phyloP scores from a whole-genome alignment of 768 basidiomycete genomes.

The Pleurotus citrinopileatus region DNA sequence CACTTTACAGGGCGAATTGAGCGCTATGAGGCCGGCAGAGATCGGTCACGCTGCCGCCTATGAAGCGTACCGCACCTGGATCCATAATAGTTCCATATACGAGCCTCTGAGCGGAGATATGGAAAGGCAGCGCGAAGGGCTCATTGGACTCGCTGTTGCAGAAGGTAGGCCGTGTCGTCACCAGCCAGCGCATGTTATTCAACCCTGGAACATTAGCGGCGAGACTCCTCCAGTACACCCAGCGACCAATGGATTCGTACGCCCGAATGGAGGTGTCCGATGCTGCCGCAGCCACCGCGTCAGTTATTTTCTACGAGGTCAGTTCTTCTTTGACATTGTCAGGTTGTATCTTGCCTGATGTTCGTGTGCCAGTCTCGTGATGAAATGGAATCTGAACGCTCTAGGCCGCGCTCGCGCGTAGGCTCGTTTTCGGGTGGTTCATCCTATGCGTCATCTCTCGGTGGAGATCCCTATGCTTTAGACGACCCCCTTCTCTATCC shows the following conservation, averaged over 20 bases:
- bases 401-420: constrained; percentile 23
- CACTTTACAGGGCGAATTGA: constrained; percentile 44
- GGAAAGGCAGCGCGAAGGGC: constrained; percentile 1
- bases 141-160: constrained; percentile 5
- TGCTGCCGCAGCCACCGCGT: constrained; percentile 66
- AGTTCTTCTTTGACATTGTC: constrained; percentile 11
- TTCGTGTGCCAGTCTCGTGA: constrained; percentile 28
- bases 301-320: constrained; percentile 55
- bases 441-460: constrained; percentile 19
- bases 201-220: constrained; percentile 41
- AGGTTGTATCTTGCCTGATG: not conserved
- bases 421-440: constrained; percentile 19
- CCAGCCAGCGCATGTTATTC: no score
- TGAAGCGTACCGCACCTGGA: constrained; percentile 71
- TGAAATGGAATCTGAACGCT: constrained; percentile 32
- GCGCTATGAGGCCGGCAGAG: constrained; percentile 50
- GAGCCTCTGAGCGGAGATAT: constrained; percentile 5
- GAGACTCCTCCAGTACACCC: constrained; percentile 51
- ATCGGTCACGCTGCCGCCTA: constrained; percentile 78
- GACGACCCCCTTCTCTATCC: constrained; percentile 31
- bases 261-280: constrained; percentile 53
- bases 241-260: constrained; percentile 41
- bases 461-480: constrained; percentile 36
- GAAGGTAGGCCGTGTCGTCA: not conserved
- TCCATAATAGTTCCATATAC: constrained; percentile 34